Evolutionary conservation across 2,329 filamentous ascomycete genomes (phyloP).

Genomic region (Leptographium flavum): DNA sequence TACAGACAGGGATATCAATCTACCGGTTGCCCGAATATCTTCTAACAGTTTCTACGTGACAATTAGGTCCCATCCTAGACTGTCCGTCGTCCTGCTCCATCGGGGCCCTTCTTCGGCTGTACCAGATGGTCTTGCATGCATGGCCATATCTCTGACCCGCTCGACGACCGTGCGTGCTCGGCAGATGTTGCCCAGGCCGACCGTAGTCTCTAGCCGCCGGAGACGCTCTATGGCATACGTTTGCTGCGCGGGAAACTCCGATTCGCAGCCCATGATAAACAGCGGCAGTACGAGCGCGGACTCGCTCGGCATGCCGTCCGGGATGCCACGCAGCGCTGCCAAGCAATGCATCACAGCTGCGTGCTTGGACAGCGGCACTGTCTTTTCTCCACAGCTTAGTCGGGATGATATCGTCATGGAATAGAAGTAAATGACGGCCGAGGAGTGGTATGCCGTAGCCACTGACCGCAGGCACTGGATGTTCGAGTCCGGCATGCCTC

Average conservation of each 20-base stretch:
- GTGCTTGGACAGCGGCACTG: not conserved
- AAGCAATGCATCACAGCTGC: not conserved
- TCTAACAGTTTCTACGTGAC: not conserved
- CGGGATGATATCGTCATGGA: not conserved
- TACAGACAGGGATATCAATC: no score
- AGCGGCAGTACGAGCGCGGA: not conserved
- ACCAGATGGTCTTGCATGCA: not conserved
- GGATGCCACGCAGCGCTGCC: not conserved
- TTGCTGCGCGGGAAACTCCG: not conserved
- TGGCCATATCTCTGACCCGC: no score
- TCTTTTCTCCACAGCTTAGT: not conserved
- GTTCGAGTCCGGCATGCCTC: not conserved
- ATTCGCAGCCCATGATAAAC: slow-evolving; percentile 1
- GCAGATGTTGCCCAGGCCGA: not conserved
- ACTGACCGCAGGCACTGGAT: not conserved
- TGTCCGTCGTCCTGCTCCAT: not conserved
- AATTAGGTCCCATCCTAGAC: slow-evolving; percentile 1
- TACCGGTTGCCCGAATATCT: no score
- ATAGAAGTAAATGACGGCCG: not conserved
- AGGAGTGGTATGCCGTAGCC: not conserved
- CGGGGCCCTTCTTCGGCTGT: not conserved
- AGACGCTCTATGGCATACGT: not conserved
- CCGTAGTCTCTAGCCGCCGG: not conserved
- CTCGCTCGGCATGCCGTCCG: not conserved
- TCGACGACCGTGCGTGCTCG: not conserved